These are phyloP conservation scores for Sphagnum contortum DNA, from an alignment of 225 moss, liverwort and hornwort species.

Conservation along the genomic window DNA sequence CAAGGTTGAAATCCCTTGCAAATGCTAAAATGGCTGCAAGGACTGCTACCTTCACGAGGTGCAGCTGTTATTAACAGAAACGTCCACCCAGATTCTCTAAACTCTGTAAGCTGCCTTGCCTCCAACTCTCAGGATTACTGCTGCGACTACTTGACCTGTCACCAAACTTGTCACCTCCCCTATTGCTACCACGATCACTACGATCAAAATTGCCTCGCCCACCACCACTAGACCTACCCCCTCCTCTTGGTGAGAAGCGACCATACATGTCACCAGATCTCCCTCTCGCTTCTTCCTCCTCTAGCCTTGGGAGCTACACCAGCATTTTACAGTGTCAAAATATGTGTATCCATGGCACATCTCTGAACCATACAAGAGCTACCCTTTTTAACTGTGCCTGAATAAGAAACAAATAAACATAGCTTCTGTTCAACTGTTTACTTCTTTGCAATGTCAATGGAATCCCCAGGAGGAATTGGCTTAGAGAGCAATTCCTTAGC, in stretches of 20 bases:
- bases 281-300: conserved; percentile 35
- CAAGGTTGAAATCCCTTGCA: too few species aligned
- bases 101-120: conserved; percentile 1
- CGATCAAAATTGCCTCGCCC: conserved; percentile 38
- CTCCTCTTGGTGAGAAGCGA: conserved; percentile 41
- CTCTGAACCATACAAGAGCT: too few species aligned
- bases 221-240: conserved; percentile 11
- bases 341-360: too few species aligned
- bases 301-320: conserved; percentile 53
- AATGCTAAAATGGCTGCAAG: too few species aligned
- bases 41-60: too few species aligned
- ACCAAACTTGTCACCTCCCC: conserved; percentile 13
- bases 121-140: conserved; percentile 21
- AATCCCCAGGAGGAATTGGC: conserved; percentile 22
- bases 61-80: too few species aligned
- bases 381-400: too few species aligned
- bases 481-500: conserved; percentile 60
- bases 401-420: too few species aligned
- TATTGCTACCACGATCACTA: conserved; percentile 11
- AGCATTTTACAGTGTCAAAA: neutral
- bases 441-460: conserved; percentile 58
- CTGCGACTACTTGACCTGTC: conserved; percentile 22
- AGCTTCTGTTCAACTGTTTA: conserved; percentile 12
- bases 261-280: conserved; percentile 68
- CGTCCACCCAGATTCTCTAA: too few species aligned